Base-by-base conservation (phyloP, 108 stramenopile species). In the Nitzschia putrida region DNA sequence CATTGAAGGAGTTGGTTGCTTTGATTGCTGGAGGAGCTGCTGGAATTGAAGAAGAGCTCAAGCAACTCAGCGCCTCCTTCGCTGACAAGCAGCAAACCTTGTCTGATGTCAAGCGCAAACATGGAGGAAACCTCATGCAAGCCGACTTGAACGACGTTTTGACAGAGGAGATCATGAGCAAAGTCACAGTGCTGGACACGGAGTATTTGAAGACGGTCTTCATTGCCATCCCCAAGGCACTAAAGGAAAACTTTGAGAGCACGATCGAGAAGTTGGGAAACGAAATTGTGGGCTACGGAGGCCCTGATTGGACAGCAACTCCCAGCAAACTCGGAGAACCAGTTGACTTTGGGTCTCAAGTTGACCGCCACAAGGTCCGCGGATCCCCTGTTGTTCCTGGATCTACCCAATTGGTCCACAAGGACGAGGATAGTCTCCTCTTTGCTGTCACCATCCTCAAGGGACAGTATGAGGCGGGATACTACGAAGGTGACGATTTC, bases 331-430 rank as follows among this genome's bases (percentile, higher is more conserved):
- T 92, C 38, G 90, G 90, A 44, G 74, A 88, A 59, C 80, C 86
- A 6, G 72, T 76, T 22, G 68, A 76, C 29, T 96, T 87, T 64
- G 96, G 96, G 16, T 68, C 80, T 43, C 74, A 79, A 47, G 83
- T 89, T 2, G 88, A 96, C 66, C 80, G 97, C 42, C 90, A 91
- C 59, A 80, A 81, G 58, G 79, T 80, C 39, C 84, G 88, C 42
- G 95, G 97, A 60, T 95, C 94, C 1, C 98, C 98, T 8, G 97
- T 97, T 49, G 97, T 94, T 43, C 94, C 93, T 41, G 94, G 92
- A 65, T 89, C 93, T 10, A 37, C 88, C 23, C 76, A 88, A 60
- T 69, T 78, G 14, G 84, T 97, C n/a, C 76, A 76, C 61, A 69
- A 66, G 26, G 98, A 97, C 53, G 80, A 77, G 34, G 98, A 98